These are phyloP conservation scores for Epichloe sp. DNA, from an alignment of 2,329 filamentous ascomycete genomes.

Conservation along the genomic window DNA sequence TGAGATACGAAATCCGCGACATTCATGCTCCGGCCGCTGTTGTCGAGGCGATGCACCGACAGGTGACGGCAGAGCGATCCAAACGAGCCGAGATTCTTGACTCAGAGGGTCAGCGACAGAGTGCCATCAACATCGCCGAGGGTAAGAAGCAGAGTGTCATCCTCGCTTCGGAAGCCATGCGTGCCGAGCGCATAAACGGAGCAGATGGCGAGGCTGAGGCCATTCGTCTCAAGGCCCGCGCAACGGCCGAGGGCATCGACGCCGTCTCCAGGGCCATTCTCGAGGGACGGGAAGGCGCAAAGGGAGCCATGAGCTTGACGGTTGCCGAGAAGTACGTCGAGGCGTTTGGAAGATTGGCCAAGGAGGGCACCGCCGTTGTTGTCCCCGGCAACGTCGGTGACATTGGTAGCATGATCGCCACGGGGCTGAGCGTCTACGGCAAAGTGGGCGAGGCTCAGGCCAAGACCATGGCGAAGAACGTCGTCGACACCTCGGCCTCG, in stretches of 20 bases:
- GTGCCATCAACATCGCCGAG: slow-evolving; percentile 97
- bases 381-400: slow-evolving; percentile 96
- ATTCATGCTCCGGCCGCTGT: slow-evolving; percentile 92
- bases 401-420: slow-evolving; percentile 92
- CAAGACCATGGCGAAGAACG: slow-evolving; percentile 46
- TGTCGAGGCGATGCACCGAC: slow-evolving; percentile 94
- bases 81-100: slow-evolving; percentile 97
- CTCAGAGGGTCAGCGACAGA: slow-evolving; percentile 91
- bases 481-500: slow-evolving; percentile 19
- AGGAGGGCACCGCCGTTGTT: slow-evolving; percentile 89
- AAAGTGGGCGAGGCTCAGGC: slow-evolving; percentile 77
- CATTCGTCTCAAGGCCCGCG: slow-evolving; percentile 71
- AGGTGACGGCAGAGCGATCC: slow-evolving; percentile 91
- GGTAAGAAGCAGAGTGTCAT: slow-evolving; percentile 96
- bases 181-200: slow-evolving; percentile 83
- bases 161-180: slow-evolving; percentile 81
- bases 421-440: slow-evolving; percentile 86
- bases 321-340: slow-evolving; percentile 98
- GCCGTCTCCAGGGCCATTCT: slow-evolving; percentile 67
- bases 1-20: slow-evolving; percentile 95
- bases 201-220: slow-evolving; percentile 90
- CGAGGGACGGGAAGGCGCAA: slow-evolving; percentile 60
- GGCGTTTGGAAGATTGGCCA: slow-evolving; percentile 81
- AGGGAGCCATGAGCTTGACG: slow-evolving; percentile 71
- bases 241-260: slow-evolving; percentile 80